Base-by-base conservation (phyloP, 306 rosid species). In the Hippophae rhamnoides region DNA sequence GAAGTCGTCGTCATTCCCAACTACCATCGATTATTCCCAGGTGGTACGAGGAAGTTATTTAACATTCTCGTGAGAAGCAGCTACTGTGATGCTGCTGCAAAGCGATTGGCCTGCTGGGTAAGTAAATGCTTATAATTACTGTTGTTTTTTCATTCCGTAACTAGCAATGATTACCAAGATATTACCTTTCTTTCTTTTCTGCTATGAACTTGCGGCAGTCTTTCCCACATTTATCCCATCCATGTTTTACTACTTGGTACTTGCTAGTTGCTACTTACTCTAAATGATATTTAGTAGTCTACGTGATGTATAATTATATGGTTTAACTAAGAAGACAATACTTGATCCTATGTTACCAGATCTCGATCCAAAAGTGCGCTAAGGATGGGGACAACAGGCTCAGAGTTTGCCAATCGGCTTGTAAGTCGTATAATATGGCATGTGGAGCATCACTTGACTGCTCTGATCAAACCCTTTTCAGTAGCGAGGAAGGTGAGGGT, bases 391-490 rank as follows among this genome's bases (percentile, higher is more conserved):
- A 87, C 86, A 81, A 90, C 81, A 80, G 96, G 78, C 92, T 90
- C 38, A 78, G 96, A 47, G 96, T 90, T 8, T 90, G 98, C 74
- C 82, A 90, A 52, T 90, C 96, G 2, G 98, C 96, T 8, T 90
- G 98, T 58, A 82, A 85, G 63, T 85, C 96, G 5, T 90, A 90
- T 78, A 90, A 90, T 71, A 68, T 79, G 59, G 98, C 98, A 5
- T 90, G 98, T 38, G 98, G 98, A 44, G 96, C 95, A 25, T 90
- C 96, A 25, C 95, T 90, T 4, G 98, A 90, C 68, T 90, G 98
- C 86, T 81, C 89, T 7, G 98, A 90, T 62, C 96, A 87, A 65
- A 90, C 96, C 72, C 83, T 90, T 1, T 90, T 90, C 74, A 90
- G 95, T 69, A 81, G 82, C 7, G 81, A 78, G 46, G 98, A 81